Percentiles rank a stretch among this genome's conserved stretches.
These are phyloP conservation scores for Pseudoturritis turrita DNA, from an alignment of 345 rosid species.

Conservation along the genomic window DNA sequence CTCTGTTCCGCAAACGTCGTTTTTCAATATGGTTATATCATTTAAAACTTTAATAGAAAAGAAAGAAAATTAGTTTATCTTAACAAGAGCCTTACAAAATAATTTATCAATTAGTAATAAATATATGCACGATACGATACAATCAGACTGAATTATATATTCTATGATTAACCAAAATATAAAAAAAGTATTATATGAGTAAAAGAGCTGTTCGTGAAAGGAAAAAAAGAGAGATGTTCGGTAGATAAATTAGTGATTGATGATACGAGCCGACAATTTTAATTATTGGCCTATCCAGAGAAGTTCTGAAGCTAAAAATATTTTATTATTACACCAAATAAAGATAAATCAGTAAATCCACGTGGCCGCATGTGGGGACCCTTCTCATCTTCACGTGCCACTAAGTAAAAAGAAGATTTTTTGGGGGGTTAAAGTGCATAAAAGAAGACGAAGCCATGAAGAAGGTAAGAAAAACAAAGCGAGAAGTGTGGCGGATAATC, in stretches of 20 bases:
- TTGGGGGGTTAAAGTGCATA: background rate
- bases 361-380: conserved; percentile 30
- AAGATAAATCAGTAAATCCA: conserved; percentile 13
- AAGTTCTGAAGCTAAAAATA: conserved; percentile 5
- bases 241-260: background rate
- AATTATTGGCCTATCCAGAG: conserved; percentile 24
- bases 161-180: background rate
- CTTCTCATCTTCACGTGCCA: conserved; percentile 24
- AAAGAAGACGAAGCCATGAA: conserved; percentile 4
- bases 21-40: no score
- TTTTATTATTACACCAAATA: background rate
- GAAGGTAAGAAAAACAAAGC: background rate
- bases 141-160: background rate
- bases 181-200: background rate
- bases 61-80: background rate
- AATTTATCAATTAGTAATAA: no score
- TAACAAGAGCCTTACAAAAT: no score
- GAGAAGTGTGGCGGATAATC: background rate
- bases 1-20: background rate
- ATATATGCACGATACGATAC: background rate
- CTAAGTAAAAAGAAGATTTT: background rate
- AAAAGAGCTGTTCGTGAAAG: background rate
- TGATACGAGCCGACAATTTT: conserved; percentile 13
- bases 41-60: background rate
- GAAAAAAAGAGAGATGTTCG: background rate